Evolutionary conservation across 2,329 filamentous ascomycete genomes (phyloP).

Genomic region (Epichloe brachyelytri): DNA sequence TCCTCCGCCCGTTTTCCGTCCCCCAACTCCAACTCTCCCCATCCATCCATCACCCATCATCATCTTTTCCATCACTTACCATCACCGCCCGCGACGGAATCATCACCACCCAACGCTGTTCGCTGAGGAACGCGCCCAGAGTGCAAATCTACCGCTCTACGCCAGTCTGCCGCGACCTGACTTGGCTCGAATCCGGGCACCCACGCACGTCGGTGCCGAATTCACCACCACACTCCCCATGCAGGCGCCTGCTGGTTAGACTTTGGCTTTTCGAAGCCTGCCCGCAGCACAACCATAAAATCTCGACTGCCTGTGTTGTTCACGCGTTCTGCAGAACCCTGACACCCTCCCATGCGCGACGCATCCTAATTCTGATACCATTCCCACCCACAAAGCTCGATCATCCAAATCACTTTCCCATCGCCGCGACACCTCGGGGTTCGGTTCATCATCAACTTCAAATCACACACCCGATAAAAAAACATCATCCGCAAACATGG

Average conservation of each 20-base stretch:
- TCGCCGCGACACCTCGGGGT: not conserved
- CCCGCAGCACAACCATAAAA: slow-evolving; percentile 1
- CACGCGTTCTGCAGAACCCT: not conserved
- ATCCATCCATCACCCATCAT: slow-evolving; percentile 11
- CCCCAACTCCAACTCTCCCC: slow-evolving; percentile 10
- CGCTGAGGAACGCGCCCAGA: not conserved
- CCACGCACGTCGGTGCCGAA: not conserved
- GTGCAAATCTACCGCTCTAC: slow-evolving; percentile 12
- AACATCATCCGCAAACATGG: slow-evolving; percentile 15
- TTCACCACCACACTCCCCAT: slow-evolving; percentile 13
- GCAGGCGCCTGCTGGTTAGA: slow-evolving; percentile 5
- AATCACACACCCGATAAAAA: slow-evolving; percentile 4
- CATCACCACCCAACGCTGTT: slow-evolving; percentile 11
- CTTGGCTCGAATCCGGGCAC: slow-evolving; percentile 14
- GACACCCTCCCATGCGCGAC: not conserved
- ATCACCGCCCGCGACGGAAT: slow-evolving; percentile 16
- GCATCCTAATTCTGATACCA: not conserved
- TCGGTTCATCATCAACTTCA: not conserved
- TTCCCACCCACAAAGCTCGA: not conserved
- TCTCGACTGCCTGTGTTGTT: not conserved
- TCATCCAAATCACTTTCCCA: not conserved
- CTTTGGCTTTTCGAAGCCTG: not conserved
- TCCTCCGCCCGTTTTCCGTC: slow-evolving; percentile 15
- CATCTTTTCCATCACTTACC: slow-evolving; percentile 9
- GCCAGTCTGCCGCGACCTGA: slow-evolving; percentile 15